Evolutionary conservation across 1,284 basidiomycete genomes (phyloP).

Genomic region (Ceratobasidium sp.): DNA sequence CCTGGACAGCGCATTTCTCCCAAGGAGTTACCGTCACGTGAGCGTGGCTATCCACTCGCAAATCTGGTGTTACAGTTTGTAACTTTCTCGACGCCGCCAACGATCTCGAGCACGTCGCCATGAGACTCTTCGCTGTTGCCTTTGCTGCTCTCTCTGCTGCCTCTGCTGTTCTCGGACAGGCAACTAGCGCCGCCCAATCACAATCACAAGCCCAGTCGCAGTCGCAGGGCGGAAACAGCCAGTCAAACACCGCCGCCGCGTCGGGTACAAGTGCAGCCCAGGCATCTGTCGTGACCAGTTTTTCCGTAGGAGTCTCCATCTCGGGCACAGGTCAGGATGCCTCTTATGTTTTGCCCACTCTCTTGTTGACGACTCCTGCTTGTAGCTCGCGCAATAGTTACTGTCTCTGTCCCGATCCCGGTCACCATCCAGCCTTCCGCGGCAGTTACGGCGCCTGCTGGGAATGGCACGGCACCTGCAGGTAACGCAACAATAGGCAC

Average conservation of each 20-base stretch:
- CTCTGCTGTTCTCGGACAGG: conserved; percentile 2
- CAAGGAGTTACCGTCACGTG: not conserved
- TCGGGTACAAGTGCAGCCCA: not conserved
- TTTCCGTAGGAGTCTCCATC: not conserved
- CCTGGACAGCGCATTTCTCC: conserved; percentile 23
- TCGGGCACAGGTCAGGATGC: conserved; percentile 11
- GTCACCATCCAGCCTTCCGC: conserved; percentile 3
- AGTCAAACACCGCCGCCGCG: not conserved
- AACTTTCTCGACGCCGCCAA: conserved; percentile 18
- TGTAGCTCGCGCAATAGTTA: conserved; percentile 7
- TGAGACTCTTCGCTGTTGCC: conserved; percentile 4
- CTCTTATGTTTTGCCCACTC: not conserved
- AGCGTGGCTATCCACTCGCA: no score
- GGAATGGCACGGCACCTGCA: not conserved
- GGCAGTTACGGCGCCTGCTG: not conserved
- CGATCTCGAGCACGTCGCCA: conserved; percentile 15
- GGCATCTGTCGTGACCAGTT: conserved; percentile 10
- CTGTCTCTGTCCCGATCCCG: conserved; percentile 25
- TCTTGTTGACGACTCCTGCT: not conserved
- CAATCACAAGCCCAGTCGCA: not conserved
- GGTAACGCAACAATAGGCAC: not conserved
- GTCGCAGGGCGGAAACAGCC: not conserved
- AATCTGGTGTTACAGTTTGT: no score
- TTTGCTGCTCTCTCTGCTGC: conserved; percentile 28
- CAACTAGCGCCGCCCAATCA: conserved; percentile 2